These are phyloP conservation scores for Tritrichomonas musculus DNA, from an alignment of 208 protist species.

Conservation along the genomic window DNA sequence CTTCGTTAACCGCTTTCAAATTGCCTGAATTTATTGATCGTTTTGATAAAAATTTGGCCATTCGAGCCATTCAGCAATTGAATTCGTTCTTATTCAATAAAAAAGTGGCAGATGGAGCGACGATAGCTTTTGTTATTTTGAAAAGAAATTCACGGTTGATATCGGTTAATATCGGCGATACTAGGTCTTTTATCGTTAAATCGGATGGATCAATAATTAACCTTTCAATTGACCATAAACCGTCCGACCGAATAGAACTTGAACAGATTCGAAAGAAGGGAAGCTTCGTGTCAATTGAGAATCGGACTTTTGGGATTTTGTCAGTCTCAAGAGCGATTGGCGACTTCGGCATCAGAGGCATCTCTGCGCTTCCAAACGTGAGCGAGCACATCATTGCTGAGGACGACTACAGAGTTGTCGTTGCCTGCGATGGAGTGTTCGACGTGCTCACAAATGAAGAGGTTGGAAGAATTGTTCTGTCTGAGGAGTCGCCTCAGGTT, in stretches of 20 bases:
- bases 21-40: not conserved
- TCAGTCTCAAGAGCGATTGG: not conserved
- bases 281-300: not conserved
- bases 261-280: not conserved
- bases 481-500: not conserved
- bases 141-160: not conserved
- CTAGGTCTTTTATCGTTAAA: not conserved
- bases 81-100: too few species aligned
- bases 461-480: not conserved
- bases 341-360: not conserved
- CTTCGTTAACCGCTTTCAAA: not conserved
- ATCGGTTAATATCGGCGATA: not conserved
- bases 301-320: not conserved
- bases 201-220: not conserved
- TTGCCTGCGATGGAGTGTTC: not conserved
- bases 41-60: too few species aligned
- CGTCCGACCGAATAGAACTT: not conserved
- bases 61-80: too few species aligned
- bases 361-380: not conserved
- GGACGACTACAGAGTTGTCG: not conserved
- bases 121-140: not conserved
- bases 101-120: not conserved
- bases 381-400: not conserved
- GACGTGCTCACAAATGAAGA: constrained; percentile 7
- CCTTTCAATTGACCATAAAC: not conserved